Evolutionary conservation across 1,284 basidiomycete genomes (phyloP), one percentile per base, ranked within the genome.

Genomic region (Anthracocystis setariae): DNA sequence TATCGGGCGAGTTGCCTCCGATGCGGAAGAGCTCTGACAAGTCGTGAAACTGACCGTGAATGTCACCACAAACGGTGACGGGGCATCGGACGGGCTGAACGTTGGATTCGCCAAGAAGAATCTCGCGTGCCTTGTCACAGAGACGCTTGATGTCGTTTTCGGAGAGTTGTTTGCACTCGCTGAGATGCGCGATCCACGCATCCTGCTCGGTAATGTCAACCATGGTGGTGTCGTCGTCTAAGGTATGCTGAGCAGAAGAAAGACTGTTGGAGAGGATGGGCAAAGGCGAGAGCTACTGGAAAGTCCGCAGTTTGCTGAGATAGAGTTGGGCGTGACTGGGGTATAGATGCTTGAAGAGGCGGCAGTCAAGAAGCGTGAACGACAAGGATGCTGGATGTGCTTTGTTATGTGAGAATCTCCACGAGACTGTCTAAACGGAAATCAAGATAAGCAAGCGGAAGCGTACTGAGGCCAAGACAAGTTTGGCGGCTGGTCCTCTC

Each of bases 121-220:
- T 94, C 86, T 98, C 94, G 82, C 94, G 89, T 57, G 95, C 94
- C 91, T 97, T 98, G 88, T 98, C 95, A 86, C 96, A 99, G 75
- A 99, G 88, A 84, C 90, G 90, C 88, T 98, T 98, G 69, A 99
- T 93, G 85, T 98, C 95, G 25, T 89, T 88, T 86, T 99, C 96
- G 63, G 92, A 88, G 70, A 99, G 89, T 80, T 97, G 96, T 85
- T 99, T 98, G 88, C 96, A 99, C 83, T 96, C 92, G 85, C 91
- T 91, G 74, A 99, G 89, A 84, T 98, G 94, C 73, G 93, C 89
- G 84, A 99, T 95, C 96, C 96, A 97, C 54, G 76, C 67, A 53
- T 82, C 81, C 52, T 82, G 81, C 55, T 82, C 81, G 27, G 67
- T 60, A 18, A 82, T 76, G 57, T 82, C 81, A 32, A 81, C 80